phyloP scores from a whole-genome alignment of 192 early-diverging fungal genomes.

The Fimicolochytrium jonesii region DNA sequence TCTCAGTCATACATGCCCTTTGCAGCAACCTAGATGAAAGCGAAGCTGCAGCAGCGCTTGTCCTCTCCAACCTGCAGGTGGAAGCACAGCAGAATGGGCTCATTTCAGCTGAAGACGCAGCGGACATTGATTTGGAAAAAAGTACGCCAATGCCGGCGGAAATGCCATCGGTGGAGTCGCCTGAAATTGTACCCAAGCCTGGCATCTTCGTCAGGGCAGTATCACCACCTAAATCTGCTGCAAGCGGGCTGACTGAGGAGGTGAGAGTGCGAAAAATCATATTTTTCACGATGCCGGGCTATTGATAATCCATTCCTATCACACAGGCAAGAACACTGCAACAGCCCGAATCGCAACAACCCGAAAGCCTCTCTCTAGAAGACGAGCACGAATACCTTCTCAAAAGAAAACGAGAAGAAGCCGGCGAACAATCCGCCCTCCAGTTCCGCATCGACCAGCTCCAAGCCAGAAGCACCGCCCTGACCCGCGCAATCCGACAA shows the following conservation, averaged over 20 bases:
- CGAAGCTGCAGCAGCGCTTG: too few species aligned
- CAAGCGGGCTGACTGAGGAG: not conserved
- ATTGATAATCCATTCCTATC: not conserved
- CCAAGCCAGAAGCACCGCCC: not conserved
- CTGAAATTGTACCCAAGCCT: too few species aligned
- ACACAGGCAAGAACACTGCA: too few species aligned
- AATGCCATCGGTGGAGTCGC: too few species aligned
- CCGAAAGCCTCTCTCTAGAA: slow-evolving; percentile 2
- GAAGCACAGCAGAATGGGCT: too few species aligned
- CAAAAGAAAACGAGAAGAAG: slow-evolving; percentile 11
- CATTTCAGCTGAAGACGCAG: too few species aligned
- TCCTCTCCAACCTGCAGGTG: too few species aligned
- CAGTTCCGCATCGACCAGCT: slow-evolving; percentile 25
- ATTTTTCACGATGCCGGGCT: not conserved
- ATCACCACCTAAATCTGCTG: not conserved
- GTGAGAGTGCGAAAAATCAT: not conserved
- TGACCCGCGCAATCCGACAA: slow-evolving; percentile 6
- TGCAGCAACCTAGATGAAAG: too few species aligned
- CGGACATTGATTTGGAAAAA: too few species aligned
- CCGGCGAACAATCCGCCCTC: slow-evolving; percentile 21
- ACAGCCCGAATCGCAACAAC: slow-evolving; percentile 1
- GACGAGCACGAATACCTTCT: slow-evolving; percentile 5
- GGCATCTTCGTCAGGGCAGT: not conserved
- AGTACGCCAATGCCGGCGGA: too few species aligned
- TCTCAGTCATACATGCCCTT: too few species aligned